These are phyloP conservation scores for Mycena metata DNA, from an alignment of 768 basidiomycete species.

Conservation along the genomic window DNA sequence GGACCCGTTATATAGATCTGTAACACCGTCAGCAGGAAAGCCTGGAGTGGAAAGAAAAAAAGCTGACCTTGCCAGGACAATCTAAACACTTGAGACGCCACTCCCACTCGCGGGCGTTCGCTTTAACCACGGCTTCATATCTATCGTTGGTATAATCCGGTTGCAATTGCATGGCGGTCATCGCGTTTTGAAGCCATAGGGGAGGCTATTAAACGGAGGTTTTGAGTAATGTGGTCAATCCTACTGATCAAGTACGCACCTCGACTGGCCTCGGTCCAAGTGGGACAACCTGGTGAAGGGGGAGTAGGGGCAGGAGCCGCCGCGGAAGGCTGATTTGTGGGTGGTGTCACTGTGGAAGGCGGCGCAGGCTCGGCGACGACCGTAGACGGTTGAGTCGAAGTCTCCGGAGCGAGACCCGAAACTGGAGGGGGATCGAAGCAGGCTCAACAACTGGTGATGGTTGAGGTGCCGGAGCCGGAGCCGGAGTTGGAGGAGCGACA, in stretches of 20 bases:
- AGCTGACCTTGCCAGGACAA: constrained; percentile 90
- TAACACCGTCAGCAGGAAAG: constrained; percentile 1
- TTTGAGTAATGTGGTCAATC: background rate
- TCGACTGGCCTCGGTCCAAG: constrained; percentile 46
- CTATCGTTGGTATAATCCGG: constrained; percentile 78
- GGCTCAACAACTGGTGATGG: constrained; percentile 38
- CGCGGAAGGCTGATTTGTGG: constrained; percentile 20
- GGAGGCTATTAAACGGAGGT: constrained; percentile 61
- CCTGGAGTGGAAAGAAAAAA: background rate
- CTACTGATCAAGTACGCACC: constrained; percentile 28
- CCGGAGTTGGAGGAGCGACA: no score
- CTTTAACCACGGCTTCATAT: constrained; percentile 82
- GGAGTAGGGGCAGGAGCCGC: constrained; percentile 31
- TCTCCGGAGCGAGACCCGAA: background rate
- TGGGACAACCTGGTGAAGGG: background rate
- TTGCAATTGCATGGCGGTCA: constrained; percentile 73
- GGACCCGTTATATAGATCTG: constrained; percentile 94
- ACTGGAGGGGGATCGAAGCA: constrained; percentile 31
- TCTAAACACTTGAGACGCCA: constrained; percentile 95
- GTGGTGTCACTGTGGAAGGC: background rate
- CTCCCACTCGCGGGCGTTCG: constrained; percentile 71
- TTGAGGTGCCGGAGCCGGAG: background rate
- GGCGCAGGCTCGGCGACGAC: background rate
- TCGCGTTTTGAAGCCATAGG: constrained; percentile 78
- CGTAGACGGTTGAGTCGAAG: background rate